A percentile compares a stretch with the other conserved stretches of the same genome.
These are phyloP conservation scores for Durio zibethinus DNA, from an alignment of 345 rosid genomes.

Conservation along the genomic window DNA sequence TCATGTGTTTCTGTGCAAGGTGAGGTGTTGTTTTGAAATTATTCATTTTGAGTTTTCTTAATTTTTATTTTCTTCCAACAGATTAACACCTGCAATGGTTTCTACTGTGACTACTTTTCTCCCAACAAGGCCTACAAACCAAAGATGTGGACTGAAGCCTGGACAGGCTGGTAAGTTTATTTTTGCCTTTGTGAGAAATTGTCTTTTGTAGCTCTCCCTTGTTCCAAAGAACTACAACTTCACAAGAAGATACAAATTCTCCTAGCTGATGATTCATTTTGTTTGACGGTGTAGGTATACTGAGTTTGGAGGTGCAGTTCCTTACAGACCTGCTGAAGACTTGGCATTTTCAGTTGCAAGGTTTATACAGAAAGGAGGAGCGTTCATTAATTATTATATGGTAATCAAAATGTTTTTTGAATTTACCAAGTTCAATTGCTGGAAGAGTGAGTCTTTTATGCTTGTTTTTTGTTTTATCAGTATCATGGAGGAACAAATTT, in stretches of 20 bases:
- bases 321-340: conserved; percentile 90
- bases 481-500: conserved; percentile 98
- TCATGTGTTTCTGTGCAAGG: not conserved
- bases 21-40: not conserved
- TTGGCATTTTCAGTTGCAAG: conserved; percentile 91
- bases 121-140: conserved; percentile 93
- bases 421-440: conserved; percentile 9
- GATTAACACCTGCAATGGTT: conserved; percentile 96
- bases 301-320: conserved; percentile 90
- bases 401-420: conserved; percentile 34
- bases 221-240: not conserved
- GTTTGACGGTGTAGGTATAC: conserved; percentile 56
- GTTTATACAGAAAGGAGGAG: conserved; percentile 91
- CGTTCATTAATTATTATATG: conserved; percentile 92
- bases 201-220: not conserved
- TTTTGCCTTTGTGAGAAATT: not conserved
- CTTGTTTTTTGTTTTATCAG: conserved; percentile 36
- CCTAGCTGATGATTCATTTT: conserved; percentile 4
- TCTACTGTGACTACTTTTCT: conserved; percentile 90
- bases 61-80: conserved; percentile 26
- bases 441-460: conserved; percentile 16
- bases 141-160: conserved; percentile 98
- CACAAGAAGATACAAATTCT: not conserved
- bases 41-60: not conserved
- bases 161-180: conserved; percentile 84